phyloP scores from a whole-genome alignment of 768 basidiomycete species.

The Pleurotus eryngii region DNA sequence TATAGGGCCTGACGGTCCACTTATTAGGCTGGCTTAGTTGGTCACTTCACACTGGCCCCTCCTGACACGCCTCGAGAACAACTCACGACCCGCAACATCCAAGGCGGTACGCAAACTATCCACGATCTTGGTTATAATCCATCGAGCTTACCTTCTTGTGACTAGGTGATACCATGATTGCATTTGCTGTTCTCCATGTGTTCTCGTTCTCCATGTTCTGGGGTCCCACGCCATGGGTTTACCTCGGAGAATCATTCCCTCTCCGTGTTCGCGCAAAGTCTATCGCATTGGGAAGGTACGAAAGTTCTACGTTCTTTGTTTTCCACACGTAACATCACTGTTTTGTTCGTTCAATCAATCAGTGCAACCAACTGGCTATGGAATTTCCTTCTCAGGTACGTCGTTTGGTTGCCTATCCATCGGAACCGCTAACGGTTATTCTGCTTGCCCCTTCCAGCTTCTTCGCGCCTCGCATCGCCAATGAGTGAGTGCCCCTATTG shows the following conservation, averaged over 20 bases:
- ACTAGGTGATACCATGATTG: slow-evolving; percentile 60
- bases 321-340: background rate
- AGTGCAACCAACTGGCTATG: slow-evolving; percentile 59
- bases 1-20: background rate
- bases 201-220: slow-evolving; percentile 71
- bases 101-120: slow-evolving; percentile 34
- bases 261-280: slow-evolving; percentile 74
- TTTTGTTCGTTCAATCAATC: background rate
- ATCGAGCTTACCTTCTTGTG: background rate
- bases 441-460: slow-evolving; percentile 25
- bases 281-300: slow-evolving; percentile 65
- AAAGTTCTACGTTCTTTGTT: background rate
- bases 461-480: slow-evolving; percentile 68
- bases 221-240: slow-evolving; percentile 77
- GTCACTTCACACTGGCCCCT: slow-evolving; percentile 64
- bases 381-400: slow-evolving; percentile 58
- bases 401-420: background rate
- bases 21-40: slow-evolving; percentile 61
- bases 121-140: background rate
- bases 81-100: slow-evolving; percentile 54
- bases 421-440: too few relatives aligned
- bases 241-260: slow-evolving; percentile 76
- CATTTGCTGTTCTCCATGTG: slow-evolving; percentile 77
- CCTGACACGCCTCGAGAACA: slow-evolving; percentile 39
- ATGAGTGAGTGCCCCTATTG: slow-evolving; percentile 29